Conservation (phyloP, 805 yeast genomes). For the Candida piceae region DNA sequence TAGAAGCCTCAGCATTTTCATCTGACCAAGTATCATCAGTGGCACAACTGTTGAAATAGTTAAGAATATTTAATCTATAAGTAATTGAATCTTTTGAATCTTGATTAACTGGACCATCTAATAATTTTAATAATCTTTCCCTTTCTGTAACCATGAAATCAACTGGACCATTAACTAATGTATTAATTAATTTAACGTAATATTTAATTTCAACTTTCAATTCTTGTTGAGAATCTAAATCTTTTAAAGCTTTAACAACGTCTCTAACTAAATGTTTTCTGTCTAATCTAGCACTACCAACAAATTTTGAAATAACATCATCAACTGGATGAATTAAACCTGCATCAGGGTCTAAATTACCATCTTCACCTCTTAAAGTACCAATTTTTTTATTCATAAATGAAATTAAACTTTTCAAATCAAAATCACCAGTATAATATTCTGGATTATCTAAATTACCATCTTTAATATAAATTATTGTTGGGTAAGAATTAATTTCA, state of each 20-base stretch:
- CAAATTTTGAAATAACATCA: slow-evolving; percentile 26
- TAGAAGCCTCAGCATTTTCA: slow-evolving; percentile 9
- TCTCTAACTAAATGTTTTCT: slow-evolving; percentile 26
- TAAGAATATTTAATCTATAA: slow-evolving; percentile 47
- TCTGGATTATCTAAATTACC: slow-evolving; percentile 33
- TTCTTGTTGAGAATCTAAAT: slow-evolving; percentile 24
- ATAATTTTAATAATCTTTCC: slow-evolving; percentile 38
- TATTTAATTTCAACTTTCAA: slow-evolving; percentile 33
- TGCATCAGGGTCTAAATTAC: slow-evolving; percentile 33
- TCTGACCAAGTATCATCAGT: slow-evolving; percentile 14
- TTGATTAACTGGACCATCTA: slow-evolving; percentile 34
- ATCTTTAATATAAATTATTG: slow-evolving; percentile 44
- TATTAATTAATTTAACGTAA: slow-evolving; percentile 44
- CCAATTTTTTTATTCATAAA: slow-evolving; percentile 44
- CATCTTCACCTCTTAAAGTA: slow-evolving; percentile 36
- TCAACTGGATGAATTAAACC: slow-evolving; percentile 36
- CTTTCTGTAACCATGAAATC: slow-evolving; percentile 42
- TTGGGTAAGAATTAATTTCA: slow-evolving; percentile 46
- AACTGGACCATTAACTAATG: slow-evolving; percentile 39
- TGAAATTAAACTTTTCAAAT: slow-evolving; percentile 40
- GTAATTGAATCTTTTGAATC: slow-evolving; percentile 47
- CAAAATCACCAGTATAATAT: slow-evolving; percentile 38
- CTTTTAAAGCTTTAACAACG: slow-evolving; percentile 32
- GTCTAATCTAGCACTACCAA: slow-evolving; percentile 25
- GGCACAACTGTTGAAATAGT: slow-evolving; percentile 22